Percentiles rank a stretch among this genome's conserved stretches.
Evolutionary conservation across 371 early-diverging fungal species (phyloP).

Genomic region (Quaeritorhiza haematococci): DNA sequence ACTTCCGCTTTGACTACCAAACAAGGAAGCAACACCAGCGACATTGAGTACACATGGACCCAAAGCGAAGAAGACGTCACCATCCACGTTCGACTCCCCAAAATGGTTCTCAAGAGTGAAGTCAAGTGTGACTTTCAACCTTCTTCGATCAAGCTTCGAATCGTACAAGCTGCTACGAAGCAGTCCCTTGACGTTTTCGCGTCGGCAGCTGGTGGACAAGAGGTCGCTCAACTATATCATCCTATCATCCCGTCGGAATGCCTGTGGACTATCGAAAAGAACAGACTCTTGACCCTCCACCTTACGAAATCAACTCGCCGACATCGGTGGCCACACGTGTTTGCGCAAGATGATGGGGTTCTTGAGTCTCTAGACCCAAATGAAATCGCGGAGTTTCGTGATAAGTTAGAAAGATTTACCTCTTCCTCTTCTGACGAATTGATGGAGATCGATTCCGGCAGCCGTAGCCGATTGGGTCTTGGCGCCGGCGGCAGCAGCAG

Average conservation of each 20-base stretch:
- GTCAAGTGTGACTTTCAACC: constrained; percentile 51
- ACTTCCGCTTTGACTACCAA: too few relatives aligned
- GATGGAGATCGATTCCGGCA: constrained; percentile 15
- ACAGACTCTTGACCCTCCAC: constrained; percentile 56
- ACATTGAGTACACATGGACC: constrained; percentile 61
- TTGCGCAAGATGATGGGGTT: constrained; percentile 64
- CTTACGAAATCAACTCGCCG: constrained; percentile 58
- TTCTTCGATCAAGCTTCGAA: constrained; percentile 45
- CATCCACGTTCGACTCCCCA: constrained; percentile 53
- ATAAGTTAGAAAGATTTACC: constrained; percentile 64
- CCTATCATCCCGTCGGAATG: constrained; percentile 56
- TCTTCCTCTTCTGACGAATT: constrained; percentile 30
- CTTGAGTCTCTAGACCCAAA: constrained; percentile 66
- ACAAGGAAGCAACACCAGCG: too few relatives aligned
- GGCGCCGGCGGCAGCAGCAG: constrained; percentile 30
- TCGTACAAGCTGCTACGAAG: constrained; percentile 17
- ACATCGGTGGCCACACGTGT: constrained; percentile 74
- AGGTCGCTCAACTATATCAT: constrained; percentile 40
- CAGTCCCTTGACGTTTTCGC: constrained; percentile 18
- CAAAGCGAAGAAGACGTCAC: constrained; percentile 68
- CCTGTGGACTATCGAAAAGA: constrained; percentile 70
- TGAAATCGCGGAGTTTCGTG: constrained; percentile 54
- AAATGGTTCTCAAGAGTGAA: constrained; percentile 43
- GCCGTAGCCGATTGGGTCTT: constrained; percentile 2
- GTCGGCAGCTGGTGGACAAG: constrained; percentile 14